Conservation (phyloP, 176 grass and related monocot genomes). For the Aegilops speltoides region DNA sequence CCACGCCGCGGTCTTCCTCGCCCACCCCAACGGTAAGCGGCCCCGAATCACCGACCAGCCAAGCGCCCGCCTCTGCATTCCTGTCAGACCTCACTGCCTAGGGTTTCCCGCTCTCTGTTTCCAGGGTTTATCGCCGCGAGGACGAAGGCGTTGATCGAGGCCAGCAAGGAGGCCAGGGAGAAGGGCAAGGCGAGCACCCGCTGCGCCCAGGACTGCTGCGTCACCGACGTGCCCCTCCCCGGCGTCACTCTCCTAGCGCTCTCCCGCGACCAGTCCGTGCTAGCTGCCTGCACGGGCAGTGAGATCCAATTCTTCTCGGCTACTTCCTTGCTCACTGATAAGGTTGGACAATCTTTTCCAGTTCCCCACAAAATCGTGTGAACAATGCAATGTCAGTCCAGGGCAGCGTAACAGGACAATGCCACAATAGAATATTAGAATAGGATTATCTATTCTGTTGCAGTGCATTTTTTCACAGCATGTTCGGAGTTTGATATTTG, state of each 20-base stretch:
- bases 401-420: not conserved
- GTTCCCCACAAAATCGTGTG: not conserved
- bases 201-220: slow-evolving; percentile 59
- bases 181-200: slow-evolving; percentile 67
- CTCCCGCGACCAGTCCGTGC: slow-evolving; percentile 63
- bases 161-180: slow-evolving; percentile 63
- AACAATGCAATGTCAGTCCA: not conserved
- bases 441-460: not conserved
- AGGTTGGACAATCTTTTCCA: slow-evolving; percentile 14
- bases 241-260: slow-evolving; percentile 66
- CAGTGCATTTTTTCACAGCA: not conserved
- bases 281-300: slow-evolving; percentile 48
- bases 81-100: not conserved
- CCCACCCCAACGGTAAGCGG: slow-evolving; percentile 51
- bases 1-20: slow-evolving; percentile 70
- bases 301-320: slow-evolving; percentile 81
- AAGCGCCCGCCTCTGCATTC: not conserved
- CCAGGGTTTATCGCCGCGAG: slow-evolving; percentile 80
- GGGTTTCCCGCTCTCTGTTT: slow-evolving; percentile 21
- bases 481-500: not conserved
- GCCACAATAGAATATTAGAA: not conserved
- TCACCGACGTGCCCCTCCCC: slow-evolving; percentile 63
- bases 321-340: slow-evolving; percentile 64
- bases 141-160: slow-evolving; percentile 72
- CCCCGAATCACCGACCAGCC: not conserved